Conservation (phyloP, 352 stramenopile species). For the Globisporangium perplexum region DNA sequence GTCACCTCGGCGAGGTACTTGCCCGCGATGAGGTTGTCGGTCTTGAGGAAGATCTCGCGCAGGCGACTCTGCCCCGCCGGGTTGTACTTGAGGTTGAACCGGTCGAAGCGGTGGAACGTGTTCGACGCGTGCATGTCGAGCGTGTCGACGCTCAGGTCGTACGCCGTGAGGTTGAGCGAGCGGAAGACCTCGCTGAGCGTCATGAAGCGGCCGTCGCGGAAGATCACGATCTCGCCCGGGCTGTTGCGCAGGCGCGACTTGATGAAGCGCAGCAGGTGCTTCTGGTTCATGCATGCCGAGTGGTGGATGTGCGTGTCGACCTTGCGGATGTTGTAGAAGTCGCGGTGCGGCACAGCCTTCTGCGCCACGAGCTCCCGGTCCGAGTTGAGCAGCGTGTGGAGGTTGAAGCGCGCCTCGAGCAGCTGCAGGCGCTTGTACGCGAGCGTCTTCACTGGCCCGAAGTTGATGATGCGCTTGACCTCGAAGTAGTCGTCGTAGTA, state of each 20-base stretch:
- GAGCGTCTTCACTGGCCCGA: slow-evolving; percentile 81
- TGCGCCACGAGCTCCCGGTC: slow-evolving; percentile 93
- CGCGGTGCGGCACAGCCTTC: slow-evolving; percentile 95
- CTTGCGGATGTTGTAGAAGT: slow-evolving; percentile 98
- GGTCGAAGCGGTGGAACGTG: slow-evolving; percentile 98
- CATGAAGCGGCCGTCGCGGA: slow-evolving; percentile 93
- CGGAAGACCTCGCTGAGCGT: slow-evolving; percentile 95
- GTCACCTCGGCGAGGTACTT: slow-evolving; percentile 95
- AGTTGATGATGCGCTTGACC: slow-evolving; percentile 85
- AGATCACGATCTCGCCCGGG: slow-evolving; percentile 93
- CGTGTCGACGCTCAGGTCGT: slow-evolving; percentile 98
- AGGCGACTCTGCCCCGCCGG: slow-evolving; percentile 92
- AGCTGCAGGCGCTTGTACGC: slow-evolving; percentile 87
- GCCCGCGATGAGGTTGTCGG: slow-evolving; percentile 95
- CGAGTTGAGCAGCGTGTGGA: slow-evolving; percentile 96
- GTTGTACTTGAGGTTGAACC: slow-evolving; percentile 99
- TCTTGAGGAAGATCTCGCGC: slow-evolving; percentile 99
- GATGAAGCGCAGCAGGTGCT: slow-evolving; percentile 92
- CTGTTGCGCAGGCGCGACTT: slow-evolving; percentile 74
- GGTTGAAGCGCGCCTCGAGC: slow-evolving; percentile 92
- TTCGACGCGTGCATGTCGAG: slow-evolving; percentile 99
- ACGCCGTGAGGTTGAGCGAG: slow-evolving; percentile 92
- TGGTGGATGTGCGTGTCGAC: slow-evolving; percentile 99
- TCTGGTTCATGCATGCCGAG: slow-evolving; percentile 95
- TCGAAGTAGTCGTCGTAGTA: slow-evolving; percentile 79